Evolutionary conservation across 2,329 filamentous ascomycete genomes (phyloP), one percentile per base, ranked within the genome.

Genomic region (Penicillium olsonii): DNA sequence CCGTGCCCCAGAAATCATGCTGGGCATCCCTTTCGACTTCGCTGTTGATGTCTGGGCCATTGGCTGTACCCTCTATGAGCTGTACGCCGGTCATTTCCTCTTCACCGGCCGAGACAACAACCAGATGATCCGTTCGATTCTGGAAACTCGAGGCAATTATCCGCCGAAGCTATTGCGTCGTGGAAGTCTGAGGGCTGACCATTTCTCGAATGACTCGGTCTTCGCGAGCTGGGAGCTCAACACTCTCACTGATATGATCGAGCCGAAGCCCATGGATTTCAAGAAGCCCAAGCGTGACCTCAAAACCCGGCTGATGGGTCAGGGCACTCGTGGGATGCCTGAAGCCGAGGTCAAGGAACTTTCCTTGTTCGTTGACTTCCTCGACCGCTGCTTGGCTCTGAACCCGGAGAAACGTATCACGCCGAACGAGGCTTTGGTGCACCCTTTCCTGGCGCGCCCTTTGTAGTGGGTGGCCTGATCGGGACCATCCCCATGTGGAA

Each of bases 41-140:
- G 87, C 88, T 7, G 90, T 97, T 57, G 94, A 99, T 70, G 89
- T 96, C 79, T 99, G 94, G 94, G 95, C 92, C 7, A 90, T 97
- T 58, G 95, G 94, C 31, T 99, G 94, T 73, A 99, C 94, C 0
- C 79, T 97, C 24, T 99, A 95, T 70, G 94, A 99, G 73, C 79
- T 99, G 34, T 97, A 95, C 75, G 97, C 94, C 0, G 94, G 94
- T 65, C 96, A 96, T 70, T 97, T 99, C 50, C 79, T 99, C 26
- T 99, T 99, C 69, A 91, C 90, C 1, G 94, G 94, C 51, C 84
- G 89, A 57, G 94, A 90, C 74, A 99, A 99, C 77, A 99, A 99
- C 67, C 91, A 96, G 75, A 99, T 99, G 94, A 83, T 99, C 52
- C 88, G 90, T 56, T 87, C 88, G 17, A 96, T 99, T 62, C 95